Base-by-base conservation (phyloP, 1,284 basidiomycete species). In the Sphaerobolus stellatus region DNA sequence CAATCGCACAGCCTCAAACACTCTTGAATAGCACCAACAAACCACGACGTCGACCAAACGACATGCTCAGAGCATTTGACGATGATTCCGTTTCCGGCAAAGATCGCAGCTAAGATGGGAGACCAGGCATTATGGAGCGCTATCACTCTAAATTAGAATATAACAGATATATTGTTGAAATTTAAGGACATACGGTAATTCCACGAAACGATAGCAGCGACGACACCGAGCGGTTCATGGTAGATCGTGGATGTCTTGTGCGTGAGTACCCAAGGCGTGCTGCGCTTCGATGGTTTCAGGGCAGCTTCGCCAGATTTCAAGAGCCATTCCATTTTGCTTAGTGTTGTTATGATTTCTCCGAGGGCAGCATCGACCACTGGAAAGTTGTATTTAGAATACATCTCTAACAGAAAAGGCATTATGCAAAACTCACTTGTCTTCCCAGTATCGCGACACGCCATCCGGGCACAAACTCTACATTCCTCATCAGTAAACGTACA, bases 11-110 rank as follows among this genome's bases (percentile, higher is more conserved):
- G 86, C 27, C 74, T 69, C n/a, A 97, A 74, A 64, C 87, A 90
- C 50, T 81, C 79, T 55, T 81, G 79, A 60, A 96, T 84, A 2
- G 84, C 89, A 20, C 83, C 82, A 9, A 94, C 78, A 61, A 90
- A 95, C 84, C 88, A 94, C 34, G 71, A 77, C 0, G 90, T 82
- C 2, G 90, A 92, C 93, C 94, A 98, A 20, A 92, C 79, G 33
- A 96, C 93, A 55, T 93, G 83, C 64, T 98, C 94, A 1, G 90
- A 94, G 64, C 93, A 95, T 71, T 99, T 99, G 57, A 98, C 75
- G 5, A 98, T 86, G 52, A 98, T 77, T 11, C 83, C 87, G 67
- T 99, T 97, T 11, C 95, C 97, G 6, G 94, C 77, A 66, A 96
- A 96, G 27, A 99, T 76, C 4, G 89, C 81, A 4, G 94, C 90